Percentiles rank a stretch among this genome's conserved stretches.
Conservation (phyloP, 2,329 filamentous ascomycete genomes). For the Fusarium verticillioides region DNA sequence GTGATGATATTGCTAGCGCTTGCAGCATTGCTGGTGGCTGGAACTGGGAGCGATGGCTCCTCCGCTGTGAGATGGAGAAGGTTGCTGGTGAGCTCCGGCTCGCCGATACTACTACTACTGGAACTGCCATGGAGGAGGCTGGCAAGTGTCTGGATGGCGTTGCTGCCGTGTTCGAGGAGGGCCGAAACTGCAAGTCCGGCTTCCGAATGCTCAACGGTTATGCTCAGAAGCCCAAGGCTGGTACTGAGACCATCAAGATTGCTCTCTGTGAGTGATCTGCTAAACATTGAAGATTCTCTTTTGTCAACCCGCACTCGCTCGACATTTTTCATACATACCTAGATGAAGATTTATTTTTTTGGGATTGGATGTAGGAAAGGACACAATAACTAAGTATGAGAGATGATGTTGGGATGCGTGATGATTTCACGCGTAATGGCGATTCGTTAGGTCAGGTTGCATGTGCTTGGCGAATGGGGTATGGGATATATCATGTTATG, state of each 20-base stretch:
- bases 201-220: constrained; percentile 73
- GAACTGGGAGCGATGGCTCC: constrained; percentile 96
- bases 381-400: constrained; percentile 31
- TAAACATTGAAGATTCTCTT: constrained; percentile 34
- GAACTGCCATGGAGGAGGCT: constrained; percentile 64
- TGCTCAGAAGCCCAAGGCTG: constrained; percentile 66
- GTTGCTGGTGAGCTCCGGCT: constrained; percentile 72
- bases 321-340: constrained; percentile 13
- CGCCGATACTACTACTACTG: constrained; percentile 62
- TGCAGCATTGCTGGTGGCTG: constrained; percentile 86
- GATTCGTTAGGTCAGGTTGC: constrained; percentile 10
- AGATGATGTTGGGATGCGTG: constrained; percentile 35
- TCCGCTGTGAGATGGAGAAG: constrained; percentile 87
- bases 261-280: constrained; percentile 42
- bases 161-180: constrained; percentile 71
- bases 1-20: constrained; percentile 76
- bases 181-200: constrained; percentile 66
- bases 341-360: constrained; percentile 21
- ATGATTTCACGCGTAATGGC: constrained; percentile 29
- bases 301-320: constrained; percentile 35
- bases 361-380: constrained; percentile 9
- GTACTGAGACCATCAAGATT: constrained; percentile 54
- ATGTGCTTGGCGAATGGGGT: constrained; percentile 40
- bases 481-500: constrained; percentile 35
- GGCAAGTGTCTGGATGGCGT: constrained; percentile 70